Base-by-base conservation (phyloP, 2,329 filamentous ascomycete species). In the Fusarium sp. region DNA sequence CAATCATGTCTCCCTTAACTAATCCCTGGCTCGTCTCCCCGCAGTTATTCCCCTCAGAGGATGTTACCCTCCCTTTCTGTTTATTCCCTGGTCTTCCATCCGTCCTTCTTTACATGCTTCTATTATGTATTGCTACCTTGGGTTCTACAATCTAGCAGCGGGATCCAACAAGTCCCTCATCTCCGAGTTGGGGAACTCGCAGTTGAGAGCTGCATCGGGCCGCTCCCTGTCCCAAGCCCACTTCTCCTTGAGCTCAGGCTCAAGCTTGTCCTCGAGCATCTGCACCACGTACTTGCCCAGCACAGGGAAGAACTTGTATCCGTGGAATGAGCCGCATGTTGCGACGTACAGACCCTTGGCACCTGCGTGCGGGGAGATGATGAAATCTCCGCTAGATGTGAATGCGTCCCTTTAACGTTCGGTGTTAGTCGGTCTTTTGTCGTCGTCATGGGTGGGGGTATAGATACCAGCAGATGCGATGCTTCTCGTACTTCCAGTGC, bases 241-340 rank as follows among this genome's bases (percentile, higher is more conserved):
- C 73, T 85, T 86, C 57, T 80, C 75, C 54, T 77, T 75, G 66
- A 89, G 75, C 59, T 86, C 85, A 0, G 83, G 74, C 12, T 82
- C 79, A 24, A 90, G 78, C 20, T 79, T 71, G 18, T 80, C 86
- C 74, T 86, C 86, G 34, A 85, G 80, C 90, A 88, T 88, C 75
- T 89, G 85, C n/a, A 86, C 78, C 34, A 91, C 84, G 73, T 92
- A 92, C 73, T 87, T 88, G 9, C 91, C 90, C 32, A 92, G 86
- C 6, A 89, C 86, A 0, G 91, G 91, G 65, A 93, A 86, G 80
- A 93, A 92, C 80, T 93, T 92, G 84, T 87, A 92, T 22, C 89
- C 88, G 79, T 93, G 91, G 75, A 92, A 91, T 1, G 90, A 92
- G 12, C 91, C 91, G 18, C 89, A 90, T 0, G 89, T 89, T 0